phyloP scores from a whole-genome alignment of 164 flowering plant genomes.

The Stephania japonica region DNA sequence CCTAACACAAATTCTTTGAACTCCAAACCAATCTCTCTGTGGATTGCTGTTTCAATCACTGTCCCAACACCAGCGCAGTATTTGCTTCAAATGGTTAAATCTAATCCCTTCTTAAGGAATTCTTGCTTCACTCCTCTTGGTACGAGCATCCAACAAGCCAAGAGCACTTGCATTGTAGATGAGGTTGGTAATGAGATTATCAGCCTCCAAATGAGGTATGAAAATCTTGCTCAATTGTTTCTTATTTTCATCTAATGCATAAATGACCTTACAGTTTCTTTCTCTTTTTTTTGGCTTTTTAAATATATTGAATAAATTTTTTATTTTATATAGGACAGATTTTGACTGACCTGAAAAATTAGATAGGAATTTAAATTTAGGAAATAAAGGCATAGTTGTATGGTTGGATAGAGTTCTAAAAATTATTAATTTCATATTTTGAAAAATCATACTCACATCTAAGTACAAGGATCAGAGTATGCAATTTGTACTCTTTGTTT shows the following conservation, averaged over 20 bases:
- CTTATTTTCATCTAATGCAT: neutral
- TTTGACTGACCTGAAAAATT: neutral
- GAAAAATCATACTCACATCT: too few relatives aligned
- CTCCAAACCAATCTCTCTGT: conserved; percentile 50
- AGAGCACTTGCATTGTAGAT: conserved; percentile 49
- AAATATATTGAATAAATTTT: too few relatives aligned
- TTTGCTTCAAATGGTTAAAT: conserved; percentile 45
- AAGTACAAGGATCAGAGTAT: too few relatives aligned
- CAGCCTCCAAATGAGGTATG: conserved; percentile 81
- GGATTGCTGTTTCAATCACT: conserved; percentile 65
- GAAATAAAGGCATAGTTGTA: neutral
- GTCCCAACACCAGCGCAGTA: conserved; percentile 45
- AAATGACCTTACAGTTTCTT: conserved; percentile 1
- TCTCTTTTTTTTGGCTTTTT: too few relatives aligned
- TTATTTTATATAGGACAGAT: neutral
- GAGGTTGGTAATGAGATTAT: conserved; percentile 47
- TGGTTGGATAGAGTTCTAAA: neutral
- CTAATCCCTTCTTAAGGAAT: conserved; percentile 32
- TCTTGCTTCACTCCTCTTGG: conserved; percentile 52
- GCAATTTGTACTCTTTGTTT: too few relatives aligned
- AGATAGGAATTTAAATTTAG: neutral
- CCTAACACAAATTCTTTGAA: conserved; percentile 30
- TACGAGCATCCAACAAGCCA: conserved; percentile 35
- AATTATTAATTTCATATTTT: too few relatives aligned
- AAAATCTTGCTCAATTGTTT: neutral